Percentiles rank a stretch among this genome's conserved stretches.
Evolutionary conservation across 2,329 filamentous ascomycete genomes (phyloP).

Genomic region (Monilinia laxa): DNA sequence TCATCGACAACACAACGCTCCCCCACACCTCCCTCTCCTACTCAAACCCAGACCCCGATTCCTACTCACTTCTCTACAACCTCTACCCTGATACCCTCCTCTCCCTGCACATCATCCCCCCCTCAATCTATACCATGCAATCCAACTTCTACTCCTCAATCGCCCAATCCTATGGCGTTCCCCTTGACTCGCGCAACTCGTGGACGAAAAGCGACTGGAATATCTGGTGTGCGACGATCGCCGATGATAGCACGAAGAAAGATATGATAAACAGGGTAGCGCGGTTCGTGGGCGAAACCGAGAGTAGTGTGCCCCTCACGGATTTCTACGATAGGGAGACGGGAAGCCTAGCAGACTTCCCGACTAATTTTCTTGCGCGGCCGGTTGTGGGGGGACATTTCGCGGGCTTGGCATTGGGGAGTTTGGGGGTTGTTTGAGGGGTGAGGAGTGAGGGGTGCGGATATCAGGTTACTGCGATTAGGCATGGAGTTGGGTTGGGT

Average conservation of each 20-base stretch:
- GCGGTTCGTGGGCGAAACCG: not conserved
- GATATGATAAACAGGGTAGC: not conserved
- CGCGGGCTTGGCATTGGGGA: not conserved
- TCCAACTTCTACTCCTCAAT: conserved; percentile 72
- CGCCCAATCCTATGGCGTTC: conserved; percentile 74
- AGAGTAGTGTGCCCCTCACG: not conserved
- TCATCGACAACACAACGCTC: conserved; percentile 57
- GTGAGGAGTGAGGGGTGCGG: not conserved
- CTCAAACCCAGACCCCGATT: conserved; percentile 43
- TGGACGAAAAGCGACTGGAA: conserved; percentile 70
- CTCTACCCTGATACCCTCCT: conserved; percentile 78
- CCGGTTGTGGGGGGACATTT: not conserved
- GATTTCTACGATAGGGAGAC: not conserved
- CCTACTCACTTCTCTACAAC: conserved; percentile 62
- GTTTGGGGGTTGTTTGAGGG: not conserved
- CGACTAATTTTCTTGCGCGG: not conserved
- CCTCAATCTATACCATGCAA: conserved; percentile 74
- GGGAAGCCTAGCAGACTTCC: not conserved
- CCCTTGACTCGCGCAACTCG: conserved; percentile 75
- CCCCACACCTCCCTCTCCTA: conserved; percentile 78
- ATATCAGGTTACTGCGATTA: too few species aligned
- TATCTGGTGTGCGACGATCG: conserved; percentile 30
- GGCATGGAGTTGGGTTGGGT: not conserved
- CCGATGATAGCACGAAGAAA: not conserved
- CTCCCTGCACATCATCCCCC: conserved; percentile 73